Conservation (phyloP, 2,329 filamentous ascomycete genomes). For the Penicillium nordicum region DNA sequence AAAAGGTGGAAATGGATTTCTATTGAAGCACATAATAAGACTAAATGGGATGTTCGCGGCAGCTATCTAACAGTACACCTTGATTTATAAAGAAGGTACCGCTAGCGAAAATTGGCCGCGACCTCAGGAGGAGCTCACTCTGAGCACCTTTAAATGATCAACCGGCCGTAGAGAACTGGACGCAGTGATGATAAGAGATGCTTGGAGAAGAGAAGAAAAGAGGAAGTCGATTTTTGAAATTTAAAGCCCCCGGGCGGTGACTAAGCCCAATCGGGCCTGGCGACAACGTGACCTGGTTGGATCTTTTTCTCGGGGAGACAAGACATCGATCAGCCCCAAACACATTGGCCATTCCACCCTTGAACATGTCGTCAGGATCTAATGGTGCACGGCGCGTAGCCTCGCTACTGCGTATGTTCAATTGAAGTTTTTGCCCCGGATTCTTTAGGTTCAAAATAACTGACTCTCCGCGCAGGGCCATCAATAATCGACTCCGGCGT, state of each 20-base stretch:
- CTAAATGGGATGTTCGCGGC: slow-evolving; percentile 66
- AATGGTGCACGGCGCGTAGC: slow-evolving; percentile 42
- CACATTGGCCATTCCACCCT: slow-evolving; percentile 12
- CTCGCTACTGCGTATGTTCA: slow-evolving; percentile 38
- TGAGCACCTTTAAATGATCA: slow-evolving; percentile 93
- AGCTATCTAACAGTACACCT: slow-evolving; percentile 96
- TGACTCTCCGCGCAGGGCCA: slow-evolving; percentile 28
- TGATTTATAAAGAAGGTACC: slow-evolving; percentile 67
- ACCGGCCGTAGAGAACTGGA: slow-evolving; percentile 66
- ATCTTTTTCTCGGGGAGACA: slow-evolving; percentile 38
- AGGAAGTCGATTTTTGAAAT: slow-evolving; percentile 20
- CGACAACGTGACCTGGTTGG: slow-evolving; percentile 32
- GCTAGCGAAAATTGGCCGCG: slow-evolving; percentile 98
- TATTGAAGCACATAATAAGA: neutral
- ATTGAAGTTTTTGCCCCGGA: neutral
- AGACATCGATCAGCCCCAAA: slow-evolving; percentile 13
- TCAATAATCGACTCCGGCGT: slow-evolving; percentile 40
- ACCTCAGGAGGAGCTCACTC: slow-evolving; percentile 54
- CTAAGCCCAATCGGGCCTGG: slow-evolving; percentile 29
- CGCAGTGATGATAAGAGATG: slow-evolving; percentile 95
- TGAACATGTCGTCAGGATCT: slow-evolving; percentile 40
- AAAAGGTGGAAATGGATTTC: neutral
- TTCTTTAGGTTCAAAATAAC: slow-evolving; percentile 3
- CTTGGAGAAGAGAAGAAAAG: slow-evolving; percentile 52
- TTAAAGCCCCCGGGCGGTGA: slow-evolving; percentile 25